Conservation (phyloP, 129 eudicot species). For the Centaurea solstitialis region DNA sequence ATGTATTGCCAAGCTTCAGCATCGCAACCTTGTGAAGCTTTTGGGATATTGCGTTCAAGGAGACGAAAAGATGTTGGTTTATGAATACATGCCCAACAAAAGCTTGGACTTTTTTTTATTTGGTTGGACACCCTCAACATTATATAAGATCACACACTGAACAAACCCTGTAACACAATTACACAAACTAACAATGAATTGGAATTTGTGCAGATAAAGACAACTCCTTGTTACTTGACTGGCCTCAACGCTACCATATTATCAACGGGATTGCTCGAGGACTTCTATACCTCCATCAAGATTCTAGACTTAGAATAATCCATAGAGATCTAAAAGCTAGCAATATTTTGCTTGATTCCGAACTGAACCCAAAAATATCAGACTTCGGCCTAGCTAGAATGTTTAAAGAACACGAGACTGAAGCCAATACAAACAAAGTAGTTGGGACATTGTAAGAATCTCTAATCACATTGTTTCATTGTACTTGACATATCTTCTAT, state of each 20-base stretch:
- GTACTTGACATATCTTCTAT: neutral
- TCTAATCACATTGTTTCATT: neutral
- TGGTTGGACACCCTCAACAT: slow-evolving; percentile 16
- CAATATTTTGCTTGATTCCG: slow-evolving; percentile 35
- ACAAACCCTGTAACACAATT: neutral
- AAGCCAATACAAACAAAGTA: slow-evolving; percentile 35
- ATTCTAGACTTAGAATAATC: slow-evolving; percentile 34
- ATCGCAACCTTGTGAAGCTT: slow-evolving; percentile 29
- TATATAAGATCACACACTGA: neutral
- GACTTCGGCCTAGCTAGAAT: slow-evolving; percentile 49
- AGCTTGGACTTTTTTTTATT: slow-evolving; percentile 29
- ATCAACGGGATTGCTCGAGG: slow-evolving; percentile 48
- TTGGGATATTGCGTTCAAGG: slow-evolving; percentile 28
- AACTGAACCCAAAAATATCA: slow-evolving; percentile 43
- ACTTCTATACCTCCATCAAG: slow-evolving; percentile 48
- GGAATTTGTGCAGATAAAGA: slow-evolving; percentile 7
- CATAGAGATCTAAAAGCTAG: slow-evolving; percentile 44
- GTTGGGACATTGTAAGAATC: slow-evolving; percentile 44
- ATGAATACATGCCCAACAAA: slow-evolving; percentile 33
- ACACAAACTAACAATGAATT: neutral
- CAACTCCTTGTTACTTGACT: slow-evolving; percentile 16
- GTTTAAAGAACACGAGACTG: slow-evolving; percentile 29
- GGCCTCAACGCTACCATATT: slow-evolving; percentile 41
- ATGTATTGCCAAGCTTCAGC: slow-evolving; percentile 16
- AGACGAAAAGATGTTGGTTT: slow-evolving; percentile 32